A percentile compares a stretch with the other conserved stretches of the same genome.
Conservation (phyloP, 2,329 filamentous ascomycete species). For the Colletotrichum sp. region DNA sequence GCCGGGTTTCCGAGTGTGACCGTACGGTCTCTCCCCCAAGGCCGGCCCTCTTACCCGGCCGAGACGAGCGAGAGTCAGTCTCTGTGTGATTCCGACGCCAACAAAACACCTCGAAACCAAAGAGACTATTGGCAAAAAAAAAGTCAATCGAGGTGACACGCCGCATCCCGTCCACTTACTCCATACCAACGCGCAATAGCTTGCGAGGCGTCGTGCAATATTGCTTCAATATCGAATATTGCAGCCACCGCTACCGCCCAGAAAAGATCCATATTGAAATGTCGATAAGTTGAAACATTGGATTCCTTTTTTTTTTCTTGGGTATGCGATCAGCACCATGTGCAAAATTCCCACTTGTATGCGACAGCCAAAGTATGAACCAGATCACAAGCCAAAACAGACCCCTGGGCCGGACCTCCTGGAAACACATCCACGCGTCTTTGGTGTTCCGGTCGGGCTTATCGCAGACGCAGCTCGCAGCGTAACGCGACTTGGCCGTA, state of each 20-base stretch:
- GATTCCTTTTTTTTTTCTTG: background rate
- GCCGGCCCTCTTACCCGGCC: background rate
- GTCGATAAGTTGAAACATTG: background rate
- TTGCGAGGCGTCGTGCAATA: background rate
- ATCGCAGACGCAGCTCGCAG: background rate
- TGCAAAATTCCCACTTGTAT: background rate
- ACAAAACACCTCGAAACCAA: background rate
- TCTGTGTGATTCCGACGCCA: background rate
- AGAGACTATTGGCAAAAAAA: background rate
- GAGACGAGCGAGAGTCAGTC: background rate
- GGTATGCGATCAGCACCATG: background rate
- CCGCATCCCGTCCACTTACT: background rate
- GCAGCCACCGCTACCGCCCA: background rate
- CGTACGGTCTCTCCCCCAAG: background rate
- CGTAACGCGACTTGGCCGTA: background rate
- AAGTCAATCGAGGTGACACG: background rate
- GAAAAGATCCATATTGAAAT: background rate
- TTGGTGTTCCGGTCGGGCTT: background rate
- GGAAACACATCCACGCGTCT: background rate
- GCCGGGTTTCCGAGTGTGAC: background rate
- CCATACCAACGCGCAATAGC: background rate
- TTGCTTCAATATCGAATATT: background rate
- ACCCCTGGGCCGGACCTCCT: slow-evolving; percentile 4
- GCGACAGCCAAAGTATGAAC: background rate
- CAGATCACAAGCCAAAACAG: slow-evolving; percentile 10